Conservation (phyloP, 2,329 filamentous ascomycete genomes). For the Fusarium sp. region DNA sequence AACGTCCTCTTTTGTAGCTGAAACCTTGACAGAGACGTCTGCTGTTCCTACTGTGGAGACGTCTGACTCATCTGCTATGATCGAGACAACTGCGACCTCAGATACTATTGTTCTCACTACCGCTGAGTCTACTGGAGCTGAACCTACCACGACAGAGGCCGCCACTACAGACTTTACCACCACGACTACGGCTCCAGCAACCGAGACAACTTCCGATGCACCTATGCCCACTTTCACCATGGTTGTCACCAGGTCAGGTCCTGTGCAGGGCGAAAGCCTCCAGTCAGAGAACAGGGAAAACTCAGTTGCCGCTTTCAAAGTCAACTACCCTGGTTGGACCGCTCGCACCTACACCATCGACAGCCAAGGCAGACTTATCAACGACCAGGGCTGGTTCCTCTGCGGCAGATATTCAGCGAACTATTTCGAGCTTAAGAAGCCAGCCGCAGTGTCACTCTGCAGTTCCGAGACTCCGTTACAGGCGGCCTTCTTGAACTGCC, state of each 20-base stretch:
- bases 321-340: neutral
- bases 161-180: neutral
- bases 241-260: neutral
- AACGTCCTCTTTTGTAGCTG: neutral
- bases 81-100: neutral
- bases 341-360: neutral
- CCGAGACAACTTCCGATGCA: neutral
- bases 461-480: neutral
- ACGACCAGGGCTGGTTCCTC: neutral
- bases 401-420: neutral
- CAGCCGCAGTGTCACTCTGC: neutral
- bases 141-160: too few species aligned
- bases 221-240: neutral
- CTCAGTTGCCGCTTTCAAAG: neutral
- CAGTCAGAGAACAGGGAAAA: neutral
- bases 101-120: too few species aligned
- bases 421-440: rapidly evolving
- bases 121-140: too few species aligned
- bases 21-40: neutral
- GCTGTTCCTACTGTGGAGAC: neutral
- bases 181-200: neutral
- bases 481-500: neutral
- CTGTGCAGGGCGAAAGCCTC: neutral
- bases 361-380: neutral
- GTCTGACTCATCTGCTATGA: neutral